Conservation (phyloP, 768 basidiomycete genomes). For the Leucocoprinus sp. region DNA sequence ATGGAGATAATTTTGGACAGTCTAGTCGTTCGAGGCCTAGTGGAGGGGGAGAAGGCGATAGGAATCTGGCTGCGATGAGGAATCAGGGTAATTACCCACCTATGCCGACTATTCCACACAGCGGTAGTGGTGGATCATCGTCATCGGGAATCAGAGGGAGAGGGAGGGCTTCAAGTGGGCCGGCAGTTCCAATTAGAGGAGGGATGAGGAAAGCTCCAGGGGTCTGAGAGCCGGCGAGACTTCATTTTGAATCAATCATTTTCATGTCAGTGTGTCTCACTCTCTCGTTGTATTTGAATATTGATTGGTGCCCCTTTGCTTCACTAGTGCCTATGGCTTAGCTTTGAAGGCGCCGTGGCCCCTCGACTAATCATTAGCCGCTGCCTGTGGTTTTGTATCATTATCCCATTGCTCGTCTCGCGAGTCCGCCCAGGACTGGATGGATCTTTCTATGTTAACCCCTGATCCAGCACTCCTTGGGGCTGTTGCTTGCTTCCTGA, state of each 20-base stretch:
- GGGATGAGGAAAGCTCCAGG: conserved; percentile 32
- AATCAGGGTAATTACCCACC: conserved; percentile 37
- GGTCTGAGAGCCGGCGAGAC: conserved; percentile 12
- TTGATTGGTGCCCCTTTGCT: conserved; percentile 1
- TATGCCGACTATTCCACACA: conserved; percentile 29
- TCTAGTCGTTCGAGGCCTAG: conserved; percentile 10
- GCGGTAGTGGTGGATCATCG: conserved; percentile 11
- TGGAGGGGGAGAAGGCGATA: neutral
- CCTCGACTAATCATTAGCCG: too few relatives aligned
- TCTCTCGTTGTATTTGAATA: neutral
- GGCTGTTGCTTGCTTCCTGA: too few relatives aligned
- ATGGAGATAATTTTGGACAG: conserved; percentile 58
- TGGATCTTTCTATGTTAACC: too few relatives aligned
- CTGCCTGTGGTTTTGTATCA: too few relatives aligned
- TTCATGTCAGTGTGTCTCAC: neutral
- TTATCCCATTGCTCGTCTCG: too few relatives aligned
- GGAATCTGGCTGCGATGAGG: conserved; percentile 17
- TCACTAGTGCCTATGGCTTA: too few relatives aligned
- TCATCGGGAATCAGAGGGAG: conserved; percentile 9
- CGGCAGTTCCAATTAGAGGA: conserved; percentile 25
- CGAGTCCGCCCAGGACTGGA: too few relatives aligned
- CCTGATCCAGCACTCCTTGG: too few relatives aligned
- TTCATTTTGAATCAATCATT: neutral
- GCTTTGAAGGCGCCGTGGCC: too few relatives aligned
- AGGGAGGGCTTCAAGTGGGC: conserved; percentile 38